Evolutionary conservation across 129 eudicot genomes (phyloP), one percentile per base, ranked within the genome.

Genomic region (Tagetes patula): DNA sequence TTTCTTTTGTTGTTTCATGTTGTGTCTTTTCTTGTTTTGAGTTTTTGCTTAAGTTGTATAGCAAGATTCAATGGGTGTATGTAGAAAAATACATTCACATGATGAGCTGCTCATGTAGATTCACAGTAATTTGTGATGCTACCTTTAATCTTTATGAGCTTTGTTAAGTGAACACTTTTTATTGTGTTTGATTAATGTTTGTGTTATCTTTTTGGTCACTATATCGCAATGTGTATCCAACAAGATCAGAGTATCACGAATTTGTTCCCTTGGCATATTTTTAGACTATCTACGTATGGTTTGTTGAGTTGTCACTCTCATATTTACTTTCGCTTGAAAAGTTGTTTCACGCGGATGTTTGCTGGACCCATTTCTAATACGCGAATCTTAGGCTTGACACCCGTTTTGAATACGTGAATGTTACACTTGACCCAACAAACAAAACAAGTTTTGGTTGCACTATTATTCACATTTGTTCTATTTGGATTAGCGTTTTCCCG

Each of bases 1-100:
- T 71, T 81, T 92, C 20, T 77, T 89, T 58, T 89, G 91, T 80
- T 87, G 96, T 82, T 71, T 89, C 45, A 49, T 85, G 54, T 77
- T 92, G 85, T 92, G 96, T 83, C 91, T 92, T 82, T 56, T 92
- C 47, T 78, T 87, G 49, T 92, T 92, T 77, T 92, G 85, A 89
- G 79, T 6, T 10, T 50, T 31, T 39, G 12, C 12, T 54, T 55
- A 43, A 36, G 3, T 31, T 82, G 77, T 78, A 69, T 69, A 82
- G 75, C 58, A 62, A 45, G 52, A 36, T 20, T 47, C 47, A 3
- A 30, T 45, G 49, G 71, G 63, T 69, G 67, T 64, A 72, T 32
- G 43, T 3, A 20, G 73, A 34, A 38, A 42, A 43, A 49, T 78
- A 33, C 32, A 61, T 72, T 64, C 32, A 36, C 47, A 34, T 48